Conservation (phyloP, 768 basidiomycete genomes). For the Rhizopogon salebrosus region DNA sequence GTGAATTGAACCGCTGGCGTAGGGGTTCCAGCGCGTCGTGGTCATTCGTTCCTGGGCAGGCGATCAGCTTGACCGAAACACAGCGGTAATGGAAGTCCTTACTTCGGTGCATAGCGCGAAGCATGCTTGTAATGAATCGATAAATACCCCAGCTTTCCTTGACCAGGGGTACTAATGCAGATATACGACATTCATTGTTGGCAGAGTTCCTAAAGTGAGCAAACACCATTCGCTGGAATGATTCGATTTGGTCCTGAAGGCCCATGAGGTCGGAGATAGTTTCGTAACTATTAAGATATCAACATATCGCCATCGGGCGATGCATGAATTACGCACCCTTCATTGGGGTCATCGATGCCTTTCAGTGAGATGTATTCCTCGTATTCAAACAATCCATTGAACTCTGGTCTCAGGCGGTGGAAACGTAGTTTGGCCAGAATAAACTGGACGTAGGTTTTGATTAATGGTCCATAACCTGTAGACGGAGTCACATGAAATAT, state of each 20-base stretch:
- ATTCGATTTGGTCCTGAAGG: conserved; percentile 97
- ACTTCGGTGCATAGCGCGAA: conserved; percentile 95
- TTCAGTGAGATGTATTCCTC: conserved; percentile 97
- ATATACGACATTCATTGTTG: conserved; percentile 98
- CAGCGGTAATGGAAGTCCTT: conserved; percentile 20
- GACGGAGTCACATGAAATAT: background rate
- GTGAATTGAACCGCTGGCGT: conserved; percentile 79
- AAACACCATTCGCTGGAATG: conserved; percentile 97
- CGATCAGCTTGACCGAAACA: conserved; percentile 3
- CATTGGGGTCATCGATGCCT: conserved; percentile 97
- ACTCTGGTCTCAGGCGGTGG: conserved; percentile 92
- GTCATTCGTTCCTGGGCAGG: conserved; percentile 73
- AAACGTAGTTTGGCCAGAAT: conserved; percentile 93
- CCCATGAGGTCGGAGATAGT: conserved; percentile 97
- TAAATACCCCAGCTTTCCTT: conserved; percentile 99
- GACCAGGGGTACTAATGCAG: conserved; percentile 90
- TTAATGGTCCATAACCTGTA: conserved; percentile 86
- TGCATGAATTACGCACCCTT: conserved; percentile 63
- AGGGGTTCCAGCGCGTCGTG: conserved; percentile 87
- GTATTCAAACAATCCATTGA: conserved; percentile 98
- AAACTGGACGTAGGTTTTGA: conserved; percentile 94
- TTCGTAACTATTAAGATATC: conserved; percentile 65
- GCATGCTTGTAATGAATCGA: conserved; percentile 97
- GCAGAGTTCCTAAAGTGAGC: conserved; percentile 86
- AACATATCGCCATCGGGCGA: conserved; percentile 5